Base-by-base conservation (phyloP, 352 stramenopile species). In the Pythium aphanidermatum region DNA sequence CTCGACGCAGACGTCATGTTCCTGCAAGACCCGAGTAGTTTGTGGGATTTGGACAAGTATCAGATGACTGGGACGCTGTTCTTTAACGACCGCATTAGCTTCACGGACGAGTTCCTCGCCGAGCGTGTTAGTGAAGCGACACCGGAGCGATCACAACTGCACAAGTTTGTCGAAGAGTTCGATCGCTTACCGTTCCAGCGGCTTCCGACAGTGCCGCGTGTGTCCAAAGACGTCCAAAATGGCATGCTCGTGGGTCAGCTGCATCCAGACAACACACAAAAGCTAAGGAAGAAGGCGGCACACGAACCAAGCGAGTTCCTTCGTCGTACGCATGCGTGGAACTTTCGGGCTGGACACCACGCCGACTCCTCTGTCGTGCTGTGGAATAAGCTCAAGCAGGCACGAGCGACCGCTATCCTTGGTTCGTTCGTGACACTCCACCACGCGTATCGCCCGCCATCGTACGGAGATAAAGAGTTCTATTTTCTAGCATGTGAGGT, bases 291-390 rank as follows among this genome's bases (percentile, higher is more conserved):
- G 8, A 14, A 59, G 29, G 49, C 70, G 11, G 43, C 43, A 3
- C 78, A 72, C 32, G 58, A 65, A 21, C 74, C 77, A 1, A 90
- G 77, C 33, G 65, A 84, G 8, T 68, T 70, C 8, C 30, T 90
- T 11, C 44, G 72, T 19, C 55, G 43, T 11, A 86, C 68, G 20
- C 71, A 88, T 43, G 63, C 70, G 42, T 91, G 74, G 72, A 85
- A 83, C 30, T 50, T 76, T 11, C 75, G 68, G 3, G 42, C 73
- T 4, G 75, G 78, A 33, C 75, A 88, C 41, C 63, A 86, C 23
- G 76, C 82, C 51, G 78, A 91, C 59, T 88, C 78, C 45, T 88
- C 75, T 8, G 46, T 86, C n/a, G 48, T 91, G 39, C 48, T 91
- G 9, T 91, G 75, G 78, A 75, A 58, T 56, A 91, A 91, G 56